Percentiles rank a stretch among this genome's conserved stretches.
Evolutionary conservation across 805 yeast genomes (phyloP).

Genomic region (Pichia kluyveri): DNA sequence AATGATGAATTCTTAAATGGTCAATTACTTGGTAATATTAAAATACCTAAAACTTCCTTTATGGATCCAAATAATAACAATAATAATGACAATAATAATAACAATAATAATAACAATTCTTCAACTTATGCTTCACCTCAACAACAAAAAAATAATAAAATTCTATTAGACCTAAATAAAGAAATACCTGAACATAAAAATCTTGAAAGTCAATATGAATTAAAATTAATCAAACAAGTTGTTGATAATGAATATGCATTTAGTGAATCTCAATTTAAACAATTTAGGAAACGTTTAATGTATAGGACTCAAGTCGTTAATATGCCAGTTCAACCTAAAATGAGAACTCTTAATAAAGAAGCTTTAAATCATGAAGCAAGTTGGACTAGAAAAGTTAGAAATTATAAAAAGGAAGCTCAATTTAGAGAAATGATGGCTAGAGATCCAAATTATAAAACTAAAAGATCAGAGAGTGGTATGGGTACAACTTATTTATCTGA

Average conservation of each 20-base stretch:
- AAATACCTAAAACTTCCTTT: conserved; percentile 42
- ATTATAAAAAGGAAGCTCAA: conserved; percentile 12
- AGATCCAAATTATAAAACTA: conserved; percentile 15
- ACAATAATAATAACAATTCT: too few relatives aligned
- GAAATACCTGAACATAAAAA: conserved; percentile 36
- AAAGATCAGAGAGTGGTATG: conserved; percentile 17
- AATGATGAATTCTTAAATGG: conserved; percentile 56
- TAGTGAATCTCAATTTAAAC: conserved; percentile 71
- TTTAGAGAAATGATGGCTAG: conserved; percentile 6
- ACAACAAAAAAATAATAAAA: conserved; percentile 22
- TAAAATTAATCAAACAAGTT: conserved; percentile 65
- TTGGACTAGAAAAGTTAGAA: conserved; percentile 22
- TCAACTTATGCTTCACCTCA: not conserved
- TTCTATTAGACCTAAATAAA: conserved; percentile 50
- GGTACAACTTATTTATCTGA: conserved; percentile 18
- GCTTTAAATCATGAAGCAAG: conserved; percentile 25
- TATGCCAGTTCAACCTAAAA: conserved; percentile 44
- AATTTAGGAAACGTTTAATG: conserved; percentile 40
- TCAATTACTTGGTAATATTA: conserved; percentile 69
- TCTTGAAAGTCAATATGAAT: conserved; percentile 79
- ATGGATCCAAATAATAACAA: not conserved
- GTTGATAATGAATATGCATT: conserved; percentile 84
- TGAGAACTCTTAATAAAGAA: conserved; percentile 31
- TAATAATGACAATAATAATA: conserved; percentile 4
- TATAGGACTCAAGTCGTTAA: conserved; percentile 42